Base-by-base conservation (phyloP, 768 basidiomycete species). In the Naganishia antarctica region DNA sequence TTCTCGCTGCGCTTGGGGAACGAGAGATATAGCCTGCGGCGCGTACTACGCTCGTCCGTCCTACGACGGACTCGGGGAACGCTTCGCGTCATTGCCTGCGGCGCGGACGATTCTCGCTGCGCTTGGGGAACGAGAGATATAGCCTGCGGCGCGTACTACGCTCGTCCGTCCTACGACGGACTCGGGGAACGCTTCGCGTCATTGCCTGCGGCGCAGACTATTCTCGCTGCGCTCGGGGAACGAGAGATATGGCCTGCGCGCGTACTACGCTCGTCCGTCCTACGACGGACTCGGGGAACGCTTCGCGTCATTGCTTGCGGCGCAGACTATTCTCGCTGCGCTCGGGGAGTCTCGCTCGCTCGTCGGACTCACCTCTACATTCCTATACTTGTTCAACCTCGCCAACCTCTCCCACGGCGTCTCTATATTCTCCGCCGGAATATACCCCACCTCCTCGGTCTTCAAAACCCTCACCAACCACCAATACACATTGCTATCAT, bases 401-500 rank as follows among this genome's bases (percentile, higher is more conserved):
- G 96, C 96, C 6, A 98, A 83, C 37, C 96, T 84, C 75, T 99
- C 96, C 71, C 91, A 96, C 0, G 96, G 96, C 0, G 96, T 99
- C 77, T 99, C 96, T 69, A 99, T 97, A 76, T 97, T 98, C 80
- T 99, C 96, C 0, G 96, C 96, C 18, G 96, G 96, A 53, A 99
- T 98, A 77, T 99, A 99, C 0, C 96, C 96, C 16, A 99, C 91
- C 72, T 96, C 92, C 78, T 97, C 92, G 8, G 94, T 97, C 80
- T 97, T 98, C 68, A 99, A 86, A 9, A 99, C 96, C 49, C 92
- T 85, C 8, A 99, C 94, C 53, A 98, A 88, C 96, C 96, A 98
- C 96, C 96, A 98, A 80, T 99, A 99, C 78, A 90, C 91, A 78
- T 99, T 98, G 63, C 87, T 91, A 77, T 99, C 96, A 80, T 99